Percentiles rank a stretch among this genome's conserved stretches.
Evolutionary conservation across 176 grass and related monocot species (phyloP).

Genomic region (Echinochloa phyllopogon): DNA sequence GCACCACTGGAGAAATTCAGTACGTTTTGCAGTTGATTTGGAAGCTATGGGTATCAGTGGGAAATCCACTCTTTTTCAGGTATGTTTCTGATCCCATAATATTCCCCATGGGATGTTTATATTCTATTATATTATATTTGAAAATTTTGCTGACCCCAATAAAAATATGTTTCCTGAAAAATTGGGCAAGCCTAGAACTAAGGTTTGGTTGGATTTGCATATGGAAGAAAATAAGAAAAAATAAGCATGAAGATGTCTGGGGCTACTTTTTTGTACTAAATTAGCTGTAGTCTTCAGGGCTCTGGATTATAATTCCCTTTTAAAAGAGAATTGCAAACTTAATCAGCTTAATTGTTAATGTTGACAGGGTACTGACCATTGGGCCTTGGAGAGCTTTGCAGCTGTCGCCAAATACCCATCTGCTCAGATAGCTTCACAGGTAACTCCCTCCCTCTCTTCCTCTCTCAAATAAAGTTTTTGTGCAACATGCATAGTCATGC

Average conservation of each 20-base stretch:
- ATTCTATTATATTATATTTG: constrained; percentile 30
- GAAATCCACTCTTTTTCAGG: constrained; percentile 90
- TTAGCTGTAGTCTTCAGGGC: constrained; percentile 13
- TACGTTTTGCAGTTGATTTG: constrained; percentile 86
- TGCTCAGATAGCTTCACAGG: constrained; percentile 89
- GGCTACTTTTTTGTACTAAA: constrained; percentile 2
- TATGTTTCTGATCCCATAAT: constrained; percentile 31
- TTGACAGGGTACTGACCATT: constrained; percentile 77
- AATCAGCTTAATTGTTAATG: constrained; percentile 31
- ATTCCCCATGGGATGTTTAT: constrained; percentile 19
- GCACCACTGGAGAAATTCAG: constrained; percentile 80
- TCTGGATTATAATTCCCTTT: constrained; percentile 19
- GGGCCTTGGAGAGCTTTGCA: constrained; percentile 91
- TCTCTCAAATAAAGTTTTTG: background rate
- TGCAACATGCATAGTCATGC: background rate
- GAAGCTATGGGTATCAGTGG: constrained; percentile 96
- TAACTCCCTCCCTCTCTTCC: constrained; percentile 27
- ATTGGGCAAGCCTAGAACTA: background rate
- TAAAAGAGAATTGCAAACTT: background rate
- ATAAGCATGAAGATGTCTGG: background rate
- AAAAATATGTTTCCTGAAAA: constrained; percentile 3
- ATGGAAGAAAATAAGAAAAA: constrained; percentile 20
- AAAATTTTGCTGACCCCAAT: background rate
- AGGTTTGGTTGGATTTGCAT: background rate
- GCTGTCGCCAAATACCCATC: constrained; percentile 90